A percentile compares a stretch with the other conserved stretches of the same genome.
Conservation (phyloP, 805 yeast genomes). For the Sugiyamaella qingdaonensis region DNA sequence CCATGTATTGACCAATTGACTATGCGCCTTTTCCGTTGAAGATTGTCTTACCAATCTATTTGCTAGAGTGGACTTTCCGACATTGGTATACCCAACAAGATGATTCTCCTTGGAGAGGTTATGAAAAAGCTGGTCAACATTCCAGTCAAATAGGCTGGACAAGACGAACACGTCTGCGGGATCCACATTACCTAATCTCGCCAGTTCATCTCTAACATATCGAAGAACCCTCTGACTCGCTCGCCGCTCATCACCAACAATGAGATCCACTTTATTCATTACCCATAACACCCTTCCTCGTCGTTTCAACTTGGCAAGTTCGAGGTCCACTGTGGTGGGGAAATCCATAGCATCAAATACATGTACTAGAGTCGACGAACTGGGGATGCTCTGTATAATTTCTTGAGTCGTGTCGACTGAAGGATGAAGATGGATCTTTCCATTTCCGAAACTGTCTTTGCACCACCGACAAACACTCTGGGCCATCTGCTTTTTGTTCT, state of each 20-base stretch:
- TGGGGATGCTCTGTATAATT: constrained; percentile 37
- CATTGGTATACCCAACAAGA: constrained; percentile 84
- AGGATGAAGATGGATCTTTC: constrained; percentile 9
- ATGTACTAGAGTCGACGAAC: constrained; percentile 47
- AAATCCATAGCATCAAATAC: constrained; percentile 67
- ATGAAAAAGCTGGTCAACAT: constrained; percentile 37
- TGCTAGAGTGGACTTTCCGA: constrained; percentile 78
- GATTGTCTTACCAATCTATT: background rate
- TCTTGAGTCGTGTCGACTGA: constrained; percentile 20
- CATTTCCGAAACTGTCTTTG: constrained; percentile 13
- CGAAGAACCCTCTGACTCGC: constrained; percentile 16
- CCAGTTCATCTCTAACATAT: constrained; percentile 34
- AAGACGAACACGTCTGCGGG: constrained; percentile 43
- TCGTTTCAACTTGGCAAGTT: constrained; percentile 31
- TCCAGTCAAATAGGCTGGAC: constrained; percentile 55
- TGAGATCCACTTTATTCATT: constrained; percentile 42
- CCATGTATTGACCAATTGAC: background rate
- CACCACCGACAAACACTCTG: constrained; percentile 24
- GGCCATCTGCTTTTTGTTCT: constrained; percentile 7
- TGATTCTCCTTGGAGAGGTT: constrained; percentile 33
- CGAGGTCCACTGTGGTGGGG: constrained; percentile 53
- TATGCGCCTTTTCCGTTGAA: constrained; percentile 26
- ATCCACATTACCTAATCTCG: constrained; percentile 30
- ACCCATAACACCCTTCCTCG: constrained; percentile 31
- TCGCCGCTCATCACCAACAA: constrained; percentile 34